phyloP scores from a whole-genome alignment of 1,284 basidiomycete species.

The Athelia sp. region DNA sequence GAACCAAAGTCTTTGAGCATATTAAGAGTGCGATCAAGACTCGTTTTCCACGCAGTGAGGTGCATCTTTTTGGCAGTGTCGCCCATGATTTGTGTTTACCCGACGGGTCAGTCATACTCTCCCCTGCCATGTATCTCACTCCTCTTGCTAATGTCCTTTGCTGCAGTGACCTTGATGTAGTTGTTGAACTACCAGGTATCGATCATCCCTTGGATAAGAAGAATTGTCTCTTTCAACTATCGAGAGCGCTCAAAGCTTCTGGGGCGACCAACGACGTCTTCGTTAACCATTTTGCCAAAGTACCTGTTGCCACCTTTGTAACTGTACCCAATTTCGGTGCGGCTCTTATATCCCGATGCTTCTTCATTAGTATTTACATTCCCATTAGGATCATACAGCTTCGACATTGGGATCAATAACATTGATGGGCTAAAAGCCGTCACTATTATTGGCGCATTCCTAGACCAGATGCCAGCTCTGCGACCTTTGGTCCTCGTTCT shows the following conservation, averaged over 20 bases:
- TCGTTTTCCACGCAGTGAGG: slow-evolving; percentile 14
- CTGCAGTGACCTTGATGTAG: background rate
- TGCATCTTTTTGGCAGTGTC: slow-evolving; percentile 25
- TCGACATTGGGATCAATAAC: slow-evolving; percentile 70
- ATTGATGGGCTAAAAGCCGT: slow-evolving; percentile 59
- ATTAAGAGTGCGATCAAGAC: slow-evolving; percentile 16
- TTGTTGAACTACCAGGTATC: background rate
- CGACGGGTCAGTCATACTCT: slow-evolving; percentile 17
- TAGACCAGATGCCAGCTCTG: slow-evolving; percentile 57
- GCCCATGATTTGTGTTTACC: slow-evolving; percentile 23
- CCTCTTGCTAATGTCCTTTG: no score
- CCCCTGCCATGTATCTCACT: background rate
- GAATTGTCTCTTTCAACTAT: background rate
- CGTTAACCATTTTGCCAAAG: slow-evolving; percentile 18
- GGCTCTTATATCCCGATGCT: slow-evolving; percentile 7
- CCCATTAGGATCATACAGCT: slow-evolving; percentile 47
- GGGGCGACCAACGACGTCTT: background rate
- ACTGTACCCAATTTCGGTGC: slow-evolving; percentile 25
- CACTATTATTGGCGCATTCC: slow-evolving; percentile 52
- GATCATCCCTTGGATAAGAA: background rate
- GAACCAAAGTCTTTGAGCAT: slow-evolving; percentile 17
- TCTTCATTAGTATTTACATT: background rate
- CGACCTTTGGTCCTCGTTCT: slow-evolving; percentile 63
- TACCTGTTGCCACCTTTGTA: slow-evolving; percentile 28
- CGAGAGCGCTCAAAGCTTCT: background rate